A percentile compares a stretch with the other conserved stretches of the same genome.
These are phyloP conservation scores for Inga leiocalycina DNA, from an alignment of 306 rosid species.

Conservation along the genomic window DNA sequence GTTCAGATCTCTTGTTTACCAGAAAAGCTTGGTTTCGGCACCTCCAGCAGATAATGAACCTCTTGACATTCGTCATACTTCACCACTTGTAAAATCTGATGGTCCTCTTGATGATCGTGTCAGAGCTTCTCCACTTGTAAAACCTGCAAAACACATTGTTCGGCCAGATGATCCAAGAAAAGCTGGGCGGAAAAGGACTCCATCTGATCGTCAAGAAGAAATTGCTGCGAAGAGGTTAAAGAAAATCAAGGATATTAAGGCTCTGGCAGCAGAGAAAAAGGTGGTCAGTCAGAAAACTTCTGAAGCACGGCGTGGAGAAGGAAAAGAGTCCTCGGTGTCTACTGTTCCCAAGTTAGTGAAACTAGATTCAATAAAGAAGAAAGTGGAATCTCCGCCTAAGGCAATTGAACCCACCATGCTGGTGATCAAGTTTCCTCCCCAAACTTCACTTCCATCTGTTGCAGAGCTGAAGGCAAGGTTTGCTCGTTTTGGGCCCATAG, in stretches of 20 bases:
- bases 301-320: constrained; percentile 55
- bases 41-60: constrained; percentile 65
- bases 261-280: constrained; percentile 68
- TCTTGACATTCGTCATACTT: constrained; percentile 43
- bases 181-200: constrained; percentile 82
- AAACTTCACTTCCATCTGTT: constrained; percentile 83
- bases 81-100: constrained; percentile 53
- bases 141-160: constrained; percentile 59
- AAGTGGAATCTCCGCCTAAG: constrained; percentile 50
- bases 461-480: constrained; percentile 96
- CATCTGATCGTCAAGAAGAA: constrained; percentile 94
- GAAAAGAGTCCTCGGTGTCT: constrained; percentile 31
- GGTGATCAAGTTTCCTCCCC: constrained; percentile 92
- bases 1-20: constrained; percentile 82
- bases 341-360: constrained; percentile 40
- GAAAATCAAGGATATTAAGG: constrained; percentile 70
- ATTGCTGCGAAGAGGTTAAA: constrained; percentile 81
- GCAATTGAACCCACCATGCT: constrained; percentile 72
- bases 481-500: constrained; percentile 95
- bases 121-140: constrained; percentile 50
- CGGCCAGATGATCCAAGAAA: constrained; percentile 74
- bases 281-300: constrained; percentile 47
- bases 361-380: constrained; percentile 52
- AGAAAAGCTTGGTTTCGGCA: constrained; percentile 72
- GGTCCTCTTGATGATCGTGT: constrained; percentile 47